These are phyloP conservation scores for Mycocalia duriaeana DNA, from an alignment of 1,284 basidiomycete species.

Conservation along the genomic window DNA sequence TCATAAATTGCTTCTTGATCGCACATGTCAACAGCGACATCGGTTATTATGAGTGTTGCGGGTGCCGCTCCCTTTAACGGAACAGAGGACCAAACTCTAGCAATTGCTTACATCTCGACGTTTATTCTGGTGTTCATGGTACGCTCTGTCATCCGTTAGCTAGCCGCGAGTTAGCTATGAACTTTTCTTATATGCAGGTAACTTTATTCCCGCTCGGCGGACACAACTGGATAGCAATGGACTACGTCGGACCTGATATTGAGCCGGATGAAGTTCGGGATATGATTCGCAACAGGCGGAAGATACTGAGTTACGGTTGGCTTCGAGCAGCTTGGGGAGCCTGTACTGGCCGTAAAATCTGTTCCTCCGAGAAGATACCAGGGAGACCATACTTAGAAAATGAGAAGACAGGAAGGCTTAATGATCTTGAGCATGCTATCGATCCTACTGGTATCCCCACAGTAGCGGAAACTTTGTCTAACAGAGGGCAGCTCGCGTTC, in stretches of 20 bases:
- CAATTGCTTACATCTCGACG: slow-evolving; percentile 59
- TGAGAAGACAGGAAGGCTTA: too few relatives aligned
- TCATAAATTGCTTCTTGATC: slow-evolving; percentile 1
- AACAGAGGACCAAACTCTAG: slow-evolving; percentile 37
- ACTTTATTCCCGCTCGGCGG: slow-evolving; percentile 62
- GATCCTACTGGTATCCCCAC: not conserved
- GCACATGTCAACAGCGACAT: slow-evolving; percentile 44
- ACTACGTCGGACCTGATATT: slow-evolving; percentile 60
- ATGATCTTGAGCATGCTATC: too few relatives aligned
- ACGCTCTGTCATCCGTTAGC: slow-evolving; percentile 7
- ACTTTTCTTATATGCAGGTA: slow-evolving; percentile 32
- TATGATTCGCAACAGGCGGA: slow-evolving; percentile 19
- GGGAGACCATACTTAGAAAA: too few relatives aligned
- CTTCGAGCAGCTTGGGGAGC: not conserved
- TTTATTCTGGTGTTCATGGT: slow-evolving; percentile 37
- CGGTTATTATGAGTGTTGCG: slow-evolving; percentile 38
- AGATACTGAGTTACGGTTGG: slow-evolving; percentile 6
- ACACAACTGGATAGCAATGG: slow-evolving; percentile 46
- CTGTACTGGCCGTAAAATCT: not conserved
- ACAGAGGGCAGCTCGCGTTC: slow-evolving; percentile 24
- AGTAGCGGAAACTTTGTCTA: not conserved
- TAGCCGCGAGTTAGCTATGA: not conserved
- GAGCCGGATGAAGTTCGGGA: slow-evolving; percentile 49
- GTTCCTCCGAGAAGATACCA: not conserved
- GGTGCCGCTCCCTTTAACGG: slow-evolving; percentile 32